Evolutionary conservation across 352 stramenopile genomes (phyloP).

Genomic region (Globisporangium carolinianum): DNA sequence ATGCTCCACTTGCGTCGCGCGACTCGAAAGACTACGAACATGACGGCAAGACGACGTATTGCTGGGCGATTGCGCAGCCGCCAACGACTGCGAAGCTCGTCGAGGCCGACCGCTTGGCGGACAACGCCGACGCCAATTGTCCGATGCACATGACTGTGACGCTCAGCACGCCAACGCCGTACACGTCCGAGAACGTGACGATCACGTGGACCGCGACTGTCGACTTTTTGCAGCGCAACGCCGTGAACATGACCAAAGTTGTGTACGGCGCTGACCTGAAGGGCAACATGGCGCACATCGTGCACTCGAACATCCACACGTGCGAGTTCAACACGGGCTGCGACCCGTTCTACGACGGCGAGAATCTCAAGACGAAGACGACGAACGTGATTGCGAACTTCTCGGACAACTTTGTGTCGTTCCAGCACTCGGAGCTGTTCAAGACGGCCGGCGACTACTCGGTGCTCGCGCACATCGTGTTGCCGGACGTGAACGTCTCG

Average conservation of each 20-base stretch:
- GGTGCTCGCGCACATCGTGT: slow-evolving; percentile 54
- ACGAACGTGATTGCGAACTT: slow-evolving; percentile 48
- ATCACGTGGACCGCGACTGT: slow-evolving; percentile 41
- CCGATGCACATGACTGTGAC: slow-evolving; percentile 36
- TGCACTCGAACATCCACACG: slow-evolving; percentile 62
- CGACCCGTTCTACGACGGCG: slow-evolving; percentile 45
- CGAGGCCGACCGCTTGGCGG: slow-evolving; percentile 21
- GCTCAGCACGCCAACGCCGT: slow-evolving; percentile 18
- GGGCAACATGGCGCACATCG: slow-evolving; percentile 42
- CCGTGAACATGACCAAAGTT: slow-evolving; percentile 44
- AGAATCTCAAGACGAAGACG: slow-evolving; percentile 46
- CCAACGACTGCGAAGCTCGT: slow-evolving; percentile 32
- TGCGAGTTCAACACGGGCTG: slow-evolving; percentile 41
- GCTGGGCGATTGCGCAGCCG: slow-evolving; percentile 42
- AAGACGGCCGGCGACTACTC: slow-evolving; percentile 26
- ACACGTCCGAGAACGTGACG: slow-evolving; percentile 33
- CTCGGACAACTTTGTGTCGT: slow-evolving; percentile 36
- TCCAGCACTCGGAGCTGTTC: slow-evolving; percentile 31
- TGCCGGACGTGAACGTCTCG: slow-evolving; percentile 39
- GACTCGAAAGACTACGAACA: slow-evolving; percentile 27
- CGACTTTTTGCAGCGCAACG: slow-evolving; percentile 29
- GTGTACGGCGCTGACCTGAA: slow-evolving; percentile 26
- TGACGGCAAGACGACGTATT: slow-evolving; percentile 38
- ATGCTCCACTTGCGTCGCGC: too few relatives aligned
- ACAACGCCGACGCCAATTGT: slow-evolving; percentile 24